Conservation (phyloP, 1,284 basidiomycete species). For the Fomitopsis palustris region DNA sequence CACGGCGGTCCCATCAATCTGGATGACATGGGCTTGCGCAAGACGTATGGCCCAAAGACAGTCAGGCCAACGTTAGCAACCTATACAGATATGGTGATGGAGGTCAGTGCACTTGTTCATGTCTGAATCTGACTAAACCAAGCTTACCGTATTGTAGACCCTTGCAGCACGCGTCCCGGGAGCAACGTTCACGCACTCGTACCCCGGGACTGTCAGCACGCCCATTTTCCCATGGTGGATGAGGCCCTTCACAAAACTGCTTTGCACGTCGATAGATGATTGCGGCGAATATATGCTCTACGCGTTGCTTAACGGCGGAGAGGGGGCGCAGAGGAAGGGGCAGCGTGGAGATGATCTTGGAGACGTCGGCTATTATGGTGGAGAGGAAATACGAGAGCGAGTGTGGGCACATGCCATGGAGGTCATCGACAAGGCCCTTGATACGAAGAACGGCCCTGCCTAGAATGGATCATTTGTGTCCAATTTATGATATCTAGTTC, state of each 20-base stretch:
- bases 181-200: slow-evolving; percentile 30
- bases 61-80: slow-evolving; percentile 23
- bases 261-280: slow-evolving; percentile 29
- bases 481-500: too few relatives aligned
- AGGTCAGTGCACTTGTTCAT: slow-evolving; percentile 20
- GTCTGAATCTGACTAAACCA: not conserved
- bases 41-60: slow-evolving; percentile 20
- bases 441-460: too few relatives aligned
- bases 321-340: slow-evolving; percentile 33
- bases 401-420: slow-evolving; percentile 47
- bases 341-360: slow-evolving; percentile 37
- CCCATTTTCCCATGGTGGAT: slow-evolving; percentile 10
- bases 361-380: slow-evolving; percentile 34
- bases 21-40: slow-evolving; percentile 33
- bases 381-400: slow-evolving; percentile 34
- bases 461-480: too few relatives aligned
- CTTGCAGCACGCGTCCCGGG: slow-evolving; percentile 29
- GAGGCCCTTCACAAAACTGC: slow-evolving; percentile 25
- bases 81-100: slow-evolving; percentile 33
- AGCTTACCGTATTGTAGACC: slow-evolving; percentile 12
- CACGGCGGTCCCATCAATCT: slow-evolving; percentile 22
- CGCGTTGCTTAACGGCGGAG: slow-evolving; percentile 28
- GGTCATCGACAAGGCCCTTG: slow-evolving; percentile 16
- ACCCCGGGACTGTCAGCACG: slow-evolving; percentile 33
- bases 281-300: slow-evolving; percentile 43